Base-by-base conservation (phyloP, 768 basidiomycete species). In the Sporobolomyces pararoseus region DNA sequence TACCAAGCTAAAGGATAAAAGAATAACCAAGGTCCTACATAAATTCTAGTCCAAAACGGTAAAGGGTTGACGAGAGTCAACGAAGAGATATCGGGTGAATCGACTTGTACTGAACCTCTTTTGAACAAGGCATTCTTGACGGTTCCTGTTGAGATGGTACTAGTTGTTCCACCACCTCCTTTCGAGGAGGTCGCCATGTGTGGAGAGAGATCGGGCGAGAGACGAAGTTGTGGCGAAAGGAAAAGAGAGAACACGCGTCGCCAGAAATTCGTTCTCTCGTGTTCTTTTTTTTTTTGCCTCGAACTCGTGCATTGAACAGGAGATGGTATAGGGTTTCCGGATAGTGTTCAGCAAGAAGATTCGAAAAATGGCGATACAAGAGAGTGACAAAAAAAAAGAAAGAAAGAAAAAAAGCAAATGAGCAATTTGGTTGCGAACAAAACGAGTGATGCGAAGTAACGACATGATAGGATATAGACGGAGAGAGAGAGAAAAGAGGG, bases 1-100 rank as follows among this genome's bases (percentile, higher is more conserved):
- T 95, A 96, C 66, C 80, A 80, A 25, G 81, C 78, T 6, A 80
- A 29, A 1, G 82, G 80, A 72, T 82, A 83, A 51, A 80, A 72
- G 13, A 78, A 66, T 21, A 82, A 73, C 75, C 79, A 81, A 1
- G 81, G 81, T 10, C 78, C 37, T 46, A 79, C 77, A 75, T 83
- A 83, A 49, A 81, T 42, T 37, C 80, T 71, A 0, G 75, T 58
- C 29, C 68, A 74, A 10, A 76, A 19, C 2, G 81, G 79, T 21
- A 82, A 32, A 5, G 68, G 65, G n/a, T 49, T 50, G 42, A 69
- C 42, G 60, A 73, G 63, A 2, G 37, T 35, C 2, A 65, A 23
- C 4, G 34, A 47, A 12, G 25, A 46, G 21, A 73, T 64, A 62
- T 73, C 72, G 62, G 65, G 72, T 0, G 19, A n/a, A 4, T 53